Conservation (phyloP, 805 yeast species). For the Candida orba region DNA sequence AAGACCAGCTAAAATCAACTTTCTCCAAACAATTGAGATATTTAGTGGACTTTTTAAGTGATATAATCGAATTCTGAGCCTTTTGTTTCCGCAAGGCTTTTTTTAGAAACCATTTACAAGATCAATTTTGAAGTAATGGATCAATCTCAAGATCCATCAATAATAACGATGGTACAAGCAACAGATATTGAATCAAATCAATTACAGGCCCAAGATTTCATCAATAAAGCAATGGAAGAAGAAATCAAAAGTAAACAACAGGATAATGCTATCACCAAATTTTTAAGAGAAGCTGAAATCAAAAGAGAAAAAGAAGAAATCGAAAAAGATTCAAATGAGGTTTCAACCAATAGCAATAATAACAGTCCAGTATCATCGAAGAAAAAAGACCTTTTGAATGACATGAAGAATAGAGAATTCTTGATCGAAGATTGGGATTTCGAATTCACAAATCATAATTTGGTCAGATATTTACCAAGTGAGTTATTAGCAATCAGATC, state of each 20-base stretch:
- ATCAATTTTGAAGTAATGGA: constrained; percentile 2
- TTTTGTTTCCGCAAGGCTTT: too few relatives aligned
- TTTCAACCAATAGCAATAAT: neutral
- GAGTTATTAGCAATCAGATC: constrained; percentile 13
- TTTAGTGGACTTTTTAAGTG: too few relatives aligned
- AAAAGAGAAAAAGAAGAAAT: constrained; percentile 20
- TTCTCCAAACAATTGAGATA: too few relatives aligned
- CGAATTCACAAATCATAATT: constrained; percentile 5
- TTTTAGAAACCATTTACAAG: neutral
- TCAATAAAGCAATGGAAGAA: constrained; percentile 7
- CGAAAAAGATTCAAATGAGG: constrained; percentile 1
- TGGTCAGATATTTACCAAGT: constrained; percentile 19
- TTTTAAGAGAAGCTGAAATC: constrained; percentile 20
- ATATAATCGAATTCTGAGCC: too few relatives aligned
- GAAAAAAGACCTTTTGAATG: constrained; percentile 6
- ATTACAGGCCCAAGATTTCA: constrained; percentile 6
- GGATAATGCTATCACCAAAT: constrained; percentile 20
- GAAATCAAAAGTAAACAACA: constrained; percentile 6
- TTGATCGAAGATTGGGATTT: constrained; percentile 19
- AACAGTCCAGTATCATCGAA: constrained; percentile 2
- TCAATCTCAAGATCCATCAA: constrained; percentile 15
- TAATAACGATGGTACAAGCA: constrained; percentile 10
- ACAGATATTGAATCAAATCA: neutral
- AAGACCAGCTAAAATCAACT: too few relatives aligned
- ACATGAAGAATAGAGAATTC: constrained; percentile 11